Evolutionary conservation across 495 filamentous ascomycete genomes (phyloP).

Genomic region (Usnea hakonensis): DNA sequence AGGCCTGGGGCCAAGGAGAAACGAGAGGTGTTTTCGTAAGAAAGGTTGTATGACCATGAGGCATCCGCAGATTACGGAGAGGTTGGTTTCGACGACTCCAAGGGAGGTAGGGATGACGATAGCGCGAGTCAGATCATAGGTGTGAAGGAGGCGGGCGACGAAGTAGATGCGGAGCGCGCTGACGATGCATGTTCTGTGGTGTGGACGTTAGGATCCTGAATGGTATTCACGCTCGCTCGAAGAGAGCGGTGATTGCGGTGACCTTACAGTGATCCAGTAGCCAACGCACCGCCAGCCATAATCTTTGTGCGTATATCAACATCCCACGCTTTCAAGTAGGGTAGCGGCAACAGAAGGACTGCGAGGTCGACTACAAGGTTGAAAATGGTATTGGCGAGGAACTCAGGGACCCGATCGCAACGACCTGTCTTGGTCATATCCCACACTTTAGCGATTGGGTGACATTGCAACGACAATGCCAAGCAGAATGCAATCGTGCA

Average conservation of each 20-base stretch:
- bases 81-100: constrained; percentile 30
- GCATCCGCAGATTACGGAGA: constrained; percentile 33
- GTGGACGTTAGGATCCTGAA: background rate
- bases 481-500: constrained; percentile 29
- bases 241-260: too few relatives aligned
- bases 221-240: background rate
- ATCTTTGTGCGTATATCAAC: constrained; percentile 31
- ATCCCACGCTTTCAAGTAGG: constrained; percentile 32
- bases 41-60: constrained; percentile 33
- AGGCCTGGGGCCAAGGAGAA: constrained; percentile 16
- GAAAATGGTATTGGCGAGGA: constrained; percentile 34
- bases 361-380: constrained; percentile 35
- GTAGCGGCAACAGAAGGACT: constrained; percentile 34
- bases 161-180: constrained; percentile 31
- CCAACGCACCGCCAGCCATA: constrained; percentile 26
- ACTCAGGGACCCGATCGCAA: constrained; percentile 31
- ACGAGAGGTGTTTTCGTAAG: constrained; percentile 31
- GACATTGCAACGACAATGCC: constrained; percentile 21
- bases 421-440: constrained; percentile 25
- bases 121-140: constrained; percentile 28
- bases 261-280: constrained; percentile 13
- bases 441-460: constrained; percentile 31
- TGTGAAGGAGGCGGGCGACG: constrained; percentile 24
- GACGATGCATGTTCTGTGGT: constrained; percentile 32
- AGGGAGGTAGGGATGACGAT: constrained; percentile 31